Conservation (phyloP, 805 yeast species). For the Wickerhamiella slavikovae region DNA sequence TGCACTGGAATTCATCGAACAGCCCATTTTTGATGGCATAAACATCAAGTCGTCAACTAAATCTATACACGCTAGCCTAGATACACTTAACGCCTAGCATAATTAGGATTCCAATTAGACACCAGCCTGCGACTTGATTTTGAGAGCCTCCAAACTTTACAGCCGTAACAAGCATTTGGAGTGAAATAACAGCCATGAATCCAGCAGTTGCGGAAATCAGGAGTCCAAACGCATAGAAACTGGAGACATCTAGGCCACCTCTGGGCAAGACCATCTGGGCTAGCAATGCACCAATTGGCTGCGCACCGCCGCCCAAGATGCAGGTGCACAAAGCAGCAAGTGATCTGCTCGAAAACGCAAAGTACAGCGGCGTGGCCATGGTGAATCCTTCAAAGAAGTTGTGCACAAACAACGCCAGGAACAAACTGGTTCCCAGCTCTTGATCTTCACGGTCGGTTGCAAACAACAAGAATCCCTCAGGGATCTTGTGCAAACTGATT, state of each 20-base stretch:
- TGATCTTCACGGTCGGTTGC: conserved; percentile 53
- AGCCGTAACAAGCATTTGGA: conserved; percentile 74
- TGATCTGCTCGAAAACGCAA: conserved; percentile 41
- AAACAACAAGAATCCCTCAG: conserved; percentile 84
- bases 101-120: conserved; percentile 31
- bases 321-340: conserved; percentile 49
- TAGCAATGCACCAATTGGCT: conserved; percentile 70
- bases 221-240: conserved; percentile 30
- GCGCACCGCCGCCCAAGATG: conserved; percentile 61
- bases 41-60: no score
- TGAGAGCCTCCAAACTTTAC: conserved; percentile 61
- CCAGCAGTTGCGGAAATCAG: conserved; percentile 65
- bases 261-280: conserved; percentile 33
- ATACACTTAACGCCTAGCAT: conserved; percentile 6
- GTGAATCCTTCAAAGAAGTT: conserved; percentile 88
- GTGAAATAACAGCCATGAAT: conserved; percentile 56
- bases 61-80: conserved; percentile 10
- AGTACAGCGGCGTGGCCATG: conserved; percentile 75
- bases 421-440: conserved; percentile 54
- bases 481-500: conserved; percentile 72
- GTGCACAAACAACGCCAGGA: conserved; percentile 69
- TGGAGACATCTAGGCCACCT: conserved; percentile 17
- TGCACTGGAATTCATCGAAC: no score
- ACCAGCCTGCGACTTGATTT: conserved; percentile 36
- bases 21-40: no score